Conservation (phyloP, 768 basidiomycete species). For the Suillus brevipes region DNA sequence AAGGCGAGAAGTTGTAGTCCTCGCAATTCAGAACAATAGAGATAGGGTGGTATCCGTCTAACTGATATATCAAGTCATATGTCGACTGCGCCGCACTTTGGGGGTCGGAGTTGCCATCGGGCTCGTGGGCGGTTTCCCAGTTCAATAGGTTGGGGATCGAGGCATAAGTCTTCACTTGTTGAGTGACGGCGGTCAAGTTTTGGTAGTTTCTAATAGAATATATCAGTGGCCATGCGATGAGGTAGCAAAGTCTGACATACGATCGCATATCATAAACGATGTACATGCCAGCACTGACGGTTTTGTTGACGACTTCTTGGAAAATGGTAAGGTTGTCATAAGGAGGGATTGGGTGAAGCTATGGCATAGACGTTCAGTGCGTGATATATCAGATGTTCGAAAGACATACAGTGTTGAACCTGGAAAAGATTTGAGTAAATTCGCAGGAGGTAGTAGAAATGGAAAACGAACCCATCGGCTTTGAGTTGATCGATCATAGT, state of each 20-base stretch:
- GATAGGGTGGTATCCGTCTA: conserved; percentile 61
- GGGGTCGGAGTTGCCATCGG: conserved; percentile 68
- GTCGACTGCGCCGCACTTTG: conserved; percentile 51
- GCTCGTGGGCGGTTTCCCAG: conserved; percentile 76
- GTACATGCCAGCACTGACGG: conserved; percentile 40
- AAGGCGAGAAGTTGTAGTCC: conserved; percentile 62
- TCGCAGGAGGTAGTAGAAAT: not conserved
- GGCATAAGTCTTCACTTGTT: conserved; percentile 65
- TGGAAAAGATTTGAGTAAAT: not conserved
- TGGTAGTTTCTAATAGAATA: conserved; percentile 47
- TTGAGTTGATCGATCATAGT: conserved; percentile 56
- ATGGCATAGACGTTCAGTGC: conserved; percentile 28
- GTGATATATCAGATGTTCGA: not conserved
- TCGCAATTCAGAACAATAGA: conserved; percentile 55
- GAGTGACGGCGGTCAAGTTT: conserved; percentile 58
- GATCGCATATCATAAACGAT: conserved; percentile 80
- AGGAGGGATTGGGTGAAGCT: conserved; percentile 72
- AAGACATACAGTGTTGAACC: conserved; percentile 25
- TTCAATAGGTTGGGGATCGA: conserved; percentile 64
- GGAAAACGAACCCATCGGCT: conserved; percentile 46
- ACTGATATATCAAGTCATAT: conserved; percentile 46
- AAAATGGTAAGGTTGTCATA: conserved; percentile 54
- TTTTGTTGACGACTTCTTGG: conserved; percentile 20
- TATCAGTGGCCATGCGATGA: not conserved
- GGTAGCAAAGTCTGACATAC: conserved; percentile 28